Evolutionary conservation across 495 filamentous ascomycete genomes (phyloP), one percentile per base, ranked within the genome.

Genomic region (Sporormia fimetaria): DNA sequence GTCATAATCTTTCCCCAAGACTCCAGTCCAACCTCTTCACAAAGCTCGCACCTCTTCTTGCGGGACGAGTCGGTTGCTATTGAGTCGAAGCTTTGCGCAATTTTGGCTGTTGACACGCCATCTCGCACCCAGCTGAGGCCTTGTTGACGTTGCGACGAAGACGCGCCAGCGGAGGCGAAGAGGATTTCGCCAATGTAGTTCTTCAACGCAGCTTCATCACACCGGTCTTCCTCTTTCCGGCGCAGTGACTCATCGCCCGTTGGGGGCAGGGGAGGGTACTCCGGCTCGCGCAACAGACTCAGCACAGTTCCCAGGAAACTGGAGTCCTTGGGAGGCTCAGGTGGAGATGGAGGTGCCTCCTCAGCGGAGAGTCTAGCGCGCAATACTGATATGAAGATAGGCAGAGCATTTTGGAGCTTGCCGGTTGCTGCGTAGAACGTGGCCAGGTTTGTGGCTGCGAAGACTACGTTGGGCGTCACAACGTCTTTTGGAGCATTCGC

Each of bases 111-210:
- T 51, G 87, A 81, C 36, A 87, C 82, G 21, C 80, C 82, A 42
- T 88, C 81, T 38, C 83, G 76, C 8, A 80, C 90, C 87, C 87
- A 94, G 37, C 72, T 71, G 6, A 95, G 67, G 0, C 84, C 87
- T 38, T 76, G 71, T 29, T 80, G 72, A 22, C 68, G 67, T 25
- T 56, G 52, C 20, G 58, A 48, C 5, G 35, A 25, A 3, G 38
- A 39, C 2, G 37, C 26, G 3, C 59, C 63, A 9, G 70, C 67
- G 6, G 70, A 70, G 1, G 85, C 73, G 64, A 80, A 96, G 33
- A 98, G 61, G 45, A 96, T 87, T 65, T 98, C 90, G 39, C 88
- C 92, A 41, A 98, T 86, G 60, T 94, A 85, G 14, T 81, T 70
- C 76, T 87, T 82, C 3, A 94, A 62, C 4, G 71, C 81, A 3